Percentiles rank a stretch among this genome's conserved stretches.
Evolutionary conservation across 2,329 filamentous ascomycete genomes (phyloP).

Genomic region (Penicillium sp.): DNA sequence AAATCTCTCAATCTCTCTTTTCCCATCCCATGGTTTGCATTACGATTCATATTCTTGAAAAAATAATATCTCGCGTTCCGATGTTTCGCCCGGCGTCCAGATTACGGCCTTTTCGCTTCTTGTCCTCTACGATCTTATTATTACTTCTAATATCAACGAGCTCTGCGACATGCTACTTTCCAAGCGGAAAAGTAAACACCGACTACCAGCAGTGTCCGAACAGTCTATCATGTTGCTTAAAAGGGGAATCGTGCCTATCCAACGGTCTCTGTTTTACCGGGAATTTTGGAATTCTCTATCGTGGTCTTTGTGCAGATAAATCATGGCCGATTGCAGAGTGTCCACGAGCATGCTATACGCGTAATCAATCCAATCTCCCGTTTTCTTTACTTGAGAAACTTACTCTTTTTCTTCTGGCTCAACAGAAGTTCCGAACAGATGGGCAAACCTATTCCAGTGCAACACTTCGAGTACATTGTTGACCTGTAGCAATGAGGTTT

Average conservation of each 20-base stretch:
- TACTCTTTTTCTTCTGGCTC: neutral
- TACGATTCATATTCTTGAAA: too few species aligned
- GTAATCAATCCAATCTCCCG: neutral
- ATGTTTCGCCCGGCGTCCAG: too few species aligned
- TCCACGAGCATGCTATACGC: conserved; percentile 14
- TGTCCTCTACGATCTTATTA: neutral
- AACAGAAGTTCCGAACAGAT: neutral
- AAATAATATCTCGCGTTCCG: too few species aligned
- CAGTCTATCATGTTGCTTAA: conserved; percentile 14
- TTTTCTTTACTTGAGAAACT: neutral
- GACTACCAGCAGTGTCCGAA: conserved; percentile 13
- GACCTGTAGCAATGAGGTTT: neutral
- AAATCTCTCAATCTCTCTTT: too few species aligned
- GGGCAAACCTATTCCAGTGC: neutral
- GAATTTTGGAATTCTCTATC: conserved; percentile 13
- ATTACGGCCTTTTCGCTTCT: too few species aligned
- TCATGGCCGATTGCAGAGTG: conserved; percentile 18
- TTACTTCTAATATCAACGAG: neutral
- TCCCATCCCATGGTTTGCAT: too few species aligned
- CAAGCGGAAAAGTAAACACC: neutral
- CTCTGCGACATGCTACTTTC: neutral
- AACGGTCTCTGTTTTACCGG: conserved; percentile 17
- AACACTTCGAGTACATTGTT: neutral
- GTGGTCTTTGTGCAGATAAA: conserved; percentile 18
- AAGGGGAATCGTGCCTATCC: conserved; percentile 20